A percentile compares a stretch with the other conserved stretches of the same genome.
These are phyloP conservation scores for Podospora anserina DNA, from an alignment of 495 filamentous ascomycete species.

Conservation along the genomic window DNA sequence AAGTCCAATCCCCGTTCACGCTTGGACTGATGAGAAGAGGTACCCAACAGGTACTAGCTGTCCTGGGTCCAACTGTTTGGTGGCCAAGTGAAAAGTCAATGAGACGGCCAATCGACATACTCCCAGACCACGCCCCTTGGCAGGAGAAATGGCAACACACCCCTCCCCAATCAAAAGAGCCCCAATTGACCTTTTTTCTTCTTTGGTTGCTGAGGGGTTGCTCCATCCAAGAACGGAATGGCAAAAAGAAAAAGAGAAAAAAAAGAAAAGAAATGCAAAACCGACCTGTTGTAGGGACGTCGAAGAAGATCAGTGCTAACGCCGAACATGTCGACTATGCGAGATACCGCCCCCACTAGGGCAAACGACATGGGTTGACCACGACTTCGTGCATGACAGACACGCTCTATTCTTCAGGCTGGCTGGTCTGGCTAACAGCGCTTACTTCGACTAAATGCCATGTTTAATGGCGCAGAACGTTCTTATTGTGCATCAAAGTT, in stretches of 20 bases:
- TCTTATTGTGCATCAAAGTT: background rate
- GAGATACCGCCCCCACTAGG: constrained; percentile 32
- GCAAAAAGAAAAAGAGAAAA: background rate
- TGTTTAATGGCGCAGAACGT: constrained; percentile 19
- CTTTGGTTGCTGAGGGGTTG: constrained; percentile 11
- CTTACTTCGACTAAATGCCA: constrained; percentile 19
- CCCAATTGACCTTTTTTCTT: constrained; percentile 6
- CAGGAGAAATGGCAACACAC: constrained; percentile 6
- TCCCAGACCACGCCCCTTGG: constrained; percentile 17
- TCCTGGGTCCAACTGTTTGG: constrained; percentile 8
- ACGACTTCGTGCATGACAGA: constrained; percentile 47
- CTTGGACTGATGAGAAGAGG: background rate
- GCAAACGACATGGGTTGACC: constrained; percentile 33
- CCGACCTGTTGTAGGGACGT: background rate
- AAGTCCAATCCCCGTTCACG: constrained; percentile 8
- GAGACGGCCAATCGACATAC: background rate
- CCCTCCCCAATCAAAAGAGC: constrained; percentile 13
- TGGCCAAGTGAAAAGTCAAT: constrained; percentile 8
- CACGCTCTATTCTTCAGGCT: constrained; percentile 1
- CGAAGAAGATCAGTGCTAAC: background rate
- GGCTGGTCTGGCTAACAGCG: constrained; percentile 23
- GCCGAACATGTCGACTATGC: constrained; percentile 20
- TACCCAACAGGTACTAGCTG: background rate
- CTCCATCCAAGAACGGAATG: background rate
- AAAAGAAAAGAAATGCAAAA: background rate